Evolutionary conservation across 768 basidiomycete species (phyloP), one percentile per base, ranked within the genome.

Genomic region (Epithele typhae): DNA sequence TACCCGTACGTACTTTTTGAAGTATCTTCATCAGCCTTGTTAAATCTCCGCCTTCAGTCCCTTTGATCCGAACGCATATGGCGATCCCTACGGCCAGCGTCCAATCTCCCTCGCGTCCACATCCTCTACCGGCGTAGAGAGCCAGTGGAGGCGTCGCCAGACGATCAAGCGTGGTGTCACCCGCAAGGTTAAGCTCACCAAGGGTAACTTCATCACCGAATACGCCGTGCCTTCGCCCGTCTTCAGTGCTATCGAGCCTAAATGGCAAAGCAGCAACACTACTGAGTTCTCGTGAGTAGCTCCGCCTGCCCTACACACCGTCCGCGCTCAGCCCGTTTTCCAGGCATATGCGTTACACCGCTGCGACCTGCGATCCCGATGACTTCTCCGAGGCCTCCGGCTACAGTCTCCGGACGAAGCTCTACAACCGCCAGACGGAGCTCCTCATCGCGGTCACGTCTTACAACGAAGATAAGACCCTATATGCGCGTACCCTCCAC

Each of bases 271-370:
- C 48, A 78, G 77, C 42, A 87, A 73, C 53, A 82, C 84, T 14
- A 93, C 82, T 2, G 95, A 97, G 65, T 98, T 98, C 68, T 86
- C 92, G 88, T 92, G 57, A 65, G 87, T 72, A 5, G 25, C 43
- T 19, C 23, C 18, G 23, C 27, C 19, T 33, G 3, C 40, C 19
- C 25, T 8, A 52, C 24, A 21, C 32, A 37, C 14, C 25, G 19
- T 23, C 25, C 41, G 40, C 33, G 17, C 49, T 53, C 32, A 47
- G 25, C 38, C 15, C 14, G 18, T 38, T 14, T 37, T 23, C n/a
- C 52, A 86, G 83, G 25, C 92, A 96, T 66, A 92, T 96, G 89
- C 78, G 92, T 34, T 96, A 95, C 68, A 93, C 84, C 35, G 93
- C 92, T 15, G 92, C 90, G 15, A 93, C 90, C 1, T 82, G 81